A percentile compares a stretch with the other conserved stretches of the same genome.
phyloP scores from a whole-genome alignment of 2,329 filamentous ascomycete species.

The Xylariaceae sp. region DNA sequence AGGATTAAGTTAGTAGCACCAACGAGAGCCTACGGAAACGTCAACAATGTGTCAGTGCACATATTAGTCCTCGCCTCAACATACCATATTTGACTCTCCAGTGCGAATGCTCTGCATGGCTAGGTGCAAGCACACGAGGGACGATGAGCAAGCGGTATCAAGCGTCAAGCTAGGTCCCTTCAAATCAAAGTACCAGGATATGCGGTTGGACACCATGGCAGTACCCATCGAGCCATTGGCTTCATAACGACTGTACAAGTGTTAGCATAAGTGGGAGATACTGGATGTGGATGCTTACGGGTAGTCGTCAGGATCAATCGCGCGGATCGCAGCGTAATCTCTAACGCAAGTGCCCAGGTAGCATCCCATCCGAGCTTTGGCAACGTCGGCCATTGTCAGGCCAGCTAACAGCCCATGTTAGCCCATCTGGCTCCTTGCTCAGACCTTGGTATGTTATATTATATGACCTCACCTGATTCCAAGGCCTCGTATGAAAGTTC shows the following conservation, averaged over 20 bases:
- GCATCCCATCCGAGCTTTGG: constrained; percentile 28
- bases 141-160: constrained; percentile 40
- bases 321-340: constrained; percentile 27
- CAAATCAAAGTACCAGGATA: constrained; percentile 38
- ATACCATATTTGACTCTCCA: constrained; percentile 32
- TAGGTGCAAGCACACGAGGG: constrained; percentile 36
- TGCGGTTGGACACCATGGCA: constrained; percentile 34
- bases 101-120: constrained; percentile 36
- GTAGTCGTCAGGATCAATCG: constrained; percentile 33
- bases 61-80: not conserved
- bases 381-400: constrained; percentile 26
- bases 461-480: constrained; percentile 26
- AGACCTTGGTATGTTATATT: not conserved
- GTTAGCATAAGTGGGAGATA: constrained; percentile 5
- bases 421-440: not conserved
- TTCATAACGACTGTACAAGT: constrained; percentile 23
- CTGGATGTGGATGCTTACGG: constrained; percentile 21
- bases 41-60: constrained; percentile 4
- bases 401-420: constrained; percentile 22
- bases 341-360: constrained; percentile 32
- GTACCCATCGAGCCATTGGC: constrained; percentile 30
- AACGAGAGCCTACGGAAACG: constrained; percentile 22
- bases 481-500: constrained; percentile 30
- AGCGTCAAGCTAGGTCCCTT: constrained; percentile 38
- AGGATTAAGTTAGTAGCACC: constrained; percentile 29